phyloP scores from a whole-genome alignment of 768 basidiomycete species.

The Mycena latifolia region DNA sequence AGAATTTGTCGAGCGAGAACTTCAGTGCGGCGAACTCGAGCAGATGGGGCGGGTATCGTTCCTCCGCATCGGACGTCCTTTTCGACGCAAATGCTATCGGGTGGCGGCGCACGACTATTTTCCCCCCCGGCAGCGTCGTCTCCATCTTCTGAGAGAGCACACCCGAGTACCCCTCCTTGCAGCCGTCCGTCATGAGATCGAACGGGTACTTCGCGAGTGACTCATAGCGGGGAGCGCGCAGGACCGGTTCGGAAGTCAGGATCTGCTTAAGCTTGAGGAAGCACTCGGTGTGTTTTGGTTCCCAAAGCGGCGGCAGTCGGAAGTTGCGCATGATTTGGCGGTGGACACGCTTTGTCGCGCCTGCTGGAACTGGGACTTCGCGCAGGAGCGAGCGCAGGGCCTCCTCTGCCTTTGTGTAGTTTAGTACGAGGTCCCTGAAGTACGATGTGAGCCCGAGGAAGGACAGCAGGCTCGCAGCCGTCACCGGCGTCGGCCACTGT shows the following conservation, averaged over 20 bases:
- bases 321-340: constrained; percentile 37
- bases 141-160: constrained; percentile 24
- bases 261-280: constrained; percentile 40
- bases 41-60: no score
- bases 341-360: constrained; percentile 42
- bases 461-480: constrained; percentile 41
- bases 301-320: constrained; percentile 33
- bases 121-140: constrained; percentile 23
- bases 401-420: constrained; percentile 45
- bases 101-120: constrained; percentile 27
- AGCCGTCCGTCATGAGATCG: constrained; percentile 43
- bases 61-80: constrained; percentile 44
- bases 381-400: constrained; percentile 46
- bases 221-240: constrained; percentile 19
- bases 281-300: constrained; percentile 31
- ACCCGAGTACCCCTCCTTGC: constrained; percentile 40
- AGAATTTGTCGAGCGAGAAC: no score
- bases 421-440: constrained; percentile 47
- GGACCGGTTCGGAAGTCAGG: neutral
- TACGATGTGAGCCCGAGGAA: constrained; percentile 51
- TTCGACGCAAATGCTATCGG: constrained; percentile 49
- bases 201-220: constrained; percentile 40
- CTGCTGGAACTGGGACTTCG: constrained; percentile 34
- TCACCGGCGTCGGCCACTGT: constrained; percentile 45
- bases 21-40: no score